Base-by-base conservation (phyloP, 179 eudicot species). In the Spergularia azorica region DNA sequence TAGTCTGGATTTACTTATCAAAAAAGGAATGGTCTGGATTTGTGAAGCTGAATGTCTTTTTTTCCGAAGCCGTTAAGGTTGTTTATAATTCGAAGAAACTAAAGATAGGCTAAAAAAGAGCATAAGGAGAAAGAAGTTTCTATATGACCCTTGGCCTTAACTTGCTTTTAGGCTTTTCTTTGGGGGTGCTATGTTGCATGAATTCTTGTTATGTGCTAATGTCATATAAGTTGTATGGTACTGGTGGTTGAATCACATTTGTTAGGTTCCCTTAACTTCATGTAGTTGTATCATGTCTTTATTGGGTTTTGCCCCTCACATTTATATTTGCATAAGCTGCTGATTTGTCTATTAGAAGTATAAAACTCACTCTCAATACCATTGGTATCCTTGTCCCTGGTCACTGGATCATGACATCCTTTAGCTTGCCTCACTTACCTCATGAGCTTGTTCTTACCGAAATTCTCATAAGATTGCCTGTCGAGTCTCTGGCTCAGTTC, bases 351-450 rank as follows among this genome's bases (percentile, higher is more conserved):
- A 21, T 61, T 38, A 21, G 36, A 20, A 8, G 4, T 4, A 59
- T 12, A 9, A 17, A 17, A 14, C 43, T 62, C 11, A 4, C 43
- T 63, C 67, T 63, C 67, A 38, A 14, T 36, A 63, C 11, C 67
- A 63, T 38, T 14, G n/a, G 5, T 38, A 5, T 14, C 2, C 32
- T 26, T 26, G 32, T 3, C 38, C 4, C 9, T 63, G 36, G 48
- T 15, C 7, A 36, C n/a, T 60, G 63, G 13, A 60, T 20, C 48
- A 63, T 63, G 67, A 38, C 55, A 46, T 8, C 55, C 55, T n/a
- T 48, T 17, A 46, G 56, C 71, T 14, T 5, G 32, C 56, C 71
- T 67, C 32, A 67, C 71, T 26, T 67, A 15, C 71, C 71, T 43
- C 21, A 17, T 7, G 55, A 67, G 0, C 71, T 67, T 16, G 8